Percentiles rank a stretch among this genome's conserved stretches.
These are phyloP conservation scores for Diplocarpon rosae DNA, from an alignment of 2,329 filamentous ascomycete genomes.

Conservation along the genomic window DNA sequence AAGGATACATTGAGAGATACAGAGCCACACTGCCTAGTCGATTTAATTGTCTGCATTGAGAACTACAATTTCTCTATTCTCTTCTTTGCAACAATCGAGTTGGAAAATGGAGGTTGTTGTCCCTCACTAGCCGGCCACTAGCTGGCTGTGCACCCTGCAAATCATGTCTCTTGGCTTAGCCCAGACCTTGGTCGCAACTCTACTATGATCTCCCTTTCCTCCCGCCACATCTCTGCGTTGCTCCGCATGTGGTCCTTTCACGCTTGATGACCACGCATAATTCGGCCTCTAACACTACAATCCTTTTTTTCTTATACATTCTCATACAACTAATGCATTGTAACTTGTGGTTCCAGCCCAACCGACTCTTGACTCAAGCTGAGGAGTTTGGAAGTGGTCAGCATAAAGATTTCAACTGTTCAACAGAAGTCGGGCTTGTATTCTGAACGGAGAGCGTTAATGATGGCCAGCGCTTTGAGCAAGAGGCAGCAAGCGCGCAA, in stretches of 20 bases:
- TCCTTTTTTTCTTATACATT: neutral
- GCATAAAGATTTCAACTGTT: neutral
- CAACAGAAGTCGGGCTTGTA: too few relatives aligned
- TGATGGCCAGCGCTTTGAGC: slow-evolving; percentile 66
- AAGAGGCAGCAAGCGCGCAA: slow-evolving; percentile 98
- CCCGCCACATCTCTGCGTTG: neutral
- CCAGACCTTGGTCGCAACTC: slow-evolving; percentile 1
- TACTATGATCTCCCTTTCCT: neutral
- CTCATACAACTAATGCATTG: neutral
- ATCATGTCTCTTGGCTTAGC: neutral
- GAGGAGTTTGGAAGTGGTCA: neutral
- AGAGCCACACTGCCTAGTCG: too few relatives aligned
- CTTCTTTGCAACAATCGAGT: too few relatives aligned
- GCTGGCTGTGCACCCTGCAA: too few relatives aligned
- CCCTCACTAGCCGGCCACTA: too few relatives aligned
- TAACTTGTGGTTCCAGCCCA: neutral
- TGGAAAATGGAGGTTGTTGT: too few relatives aligned
- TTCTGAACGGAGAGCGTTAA: neutral
- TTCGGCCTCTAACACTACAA: neutral
- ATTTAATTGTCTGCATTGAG: too few relatives aligned
- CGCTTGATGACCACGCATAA: neutral
- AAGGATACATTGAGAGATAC: too few relatives aligned
- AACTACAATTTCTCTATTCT: too few relatives aligned
- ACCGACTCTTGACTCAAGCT: neutral
- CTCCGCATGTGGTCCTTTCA: neutral